phyloP scores from a whole-genome alignment of 495 filamentous ascomycete genomes.

The Mycothermus thermophilus region DNA sequence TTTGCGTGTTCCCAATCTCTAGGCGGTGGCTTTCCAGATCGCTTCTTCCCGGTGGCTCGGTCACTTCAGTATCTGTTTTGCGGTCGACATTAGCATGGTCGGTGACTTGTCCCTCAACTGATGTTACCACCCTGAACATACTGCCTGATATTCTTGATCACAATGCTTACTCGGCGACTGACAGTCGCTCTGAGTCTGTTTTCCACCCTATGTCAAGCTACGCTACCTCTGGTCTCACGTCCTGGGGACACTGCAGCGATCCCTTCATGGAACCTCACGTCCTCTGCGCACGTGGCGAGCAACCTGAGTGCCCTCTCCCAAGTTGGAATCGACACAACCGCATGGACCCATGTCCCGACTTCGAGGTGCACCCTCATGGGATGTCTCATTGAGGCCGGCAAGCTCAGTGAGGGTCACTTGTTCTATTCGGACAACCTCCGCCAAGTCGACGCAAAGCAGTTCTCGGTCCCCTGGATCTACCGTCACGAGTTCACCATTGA shows the following conservation, averaged over 20 bases:
- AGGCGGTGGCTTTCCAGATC: too few species aligned
- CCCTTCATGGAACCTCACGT: constrained; percentile 44
- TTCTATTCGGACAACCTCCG: constrained; percentile 46
- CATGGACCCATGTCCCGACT: constrained; percentile 38
- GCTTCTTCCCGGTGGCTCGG: too few species aligned
- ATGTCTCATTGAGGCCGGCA: constrained; percentile 38
- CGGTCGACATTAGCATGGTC: too few species aligned
- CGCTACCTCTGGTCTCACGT: constrained; percentile 4
- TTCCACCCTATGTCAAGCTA: too few species aligned
- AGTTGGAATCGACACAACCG: constrained; percentile 31
- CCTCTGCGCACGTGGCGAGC: constrained; percentile 22
- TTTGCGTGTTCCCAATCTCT: too few species aligned
- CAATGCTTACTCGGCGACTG: too few species aligned
- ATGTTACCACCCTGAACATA: too few species aligned
- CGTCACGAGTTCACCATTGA: constrained; percentile 40
- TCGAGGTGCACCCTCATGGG: constrained; percentile 44
- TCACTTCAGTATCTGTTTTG: too few species aligned
- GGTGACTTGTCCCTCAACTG: too few species aligned
- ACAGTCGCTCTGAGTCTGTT: too few species aligned
- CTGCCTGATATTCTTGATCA: too few species aligned
- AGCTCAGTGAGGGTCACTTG: constrained; percentile 41
- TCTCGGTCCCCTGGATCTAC: constrained; percentile 46
- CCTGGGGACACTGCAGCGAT: constrained; percentile 31
- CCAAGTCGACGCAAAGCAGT: constrained; percentile 30
- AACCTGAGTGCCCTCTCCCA: constrained; percentile 32